Evolutionary conservation across 257 asterid genomes (phyloP).

Genomic region (Parsonsia alboflavescens): DNA sequence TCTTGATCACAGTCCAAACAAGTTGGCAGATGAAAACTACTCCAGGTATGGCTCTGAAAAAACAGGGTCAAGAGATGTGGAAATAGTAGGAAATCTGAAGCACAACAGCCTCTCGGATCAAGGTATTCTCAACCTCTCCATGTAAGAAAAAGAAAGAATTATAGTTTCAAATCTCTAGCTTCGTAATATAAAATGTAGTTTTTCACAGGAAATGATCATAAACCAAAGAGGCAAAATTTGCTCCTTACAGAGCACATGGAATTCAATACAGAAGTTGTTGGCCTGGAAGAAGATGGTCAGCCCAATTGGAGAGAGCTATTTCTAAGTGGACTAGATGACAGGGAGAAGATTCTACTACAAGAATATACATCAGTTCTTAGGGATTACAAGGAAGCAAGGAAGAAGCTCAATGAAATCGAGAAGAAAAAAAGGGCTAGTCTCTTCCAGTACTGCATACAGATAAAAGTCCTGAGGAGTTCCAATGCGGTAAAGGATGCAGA

Average conservation of each 20-base stretch:
- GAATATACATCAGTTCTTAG: slow-evolving; percentile 37
- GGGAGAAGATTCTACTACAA: slow-evolving; percentile 37
- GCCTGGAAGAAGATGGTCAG: slow-evolving; percentile 24
- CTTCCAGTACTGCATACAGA: slow-evolving; percentile 41
- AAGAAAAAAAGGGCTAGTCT: slow-evolving; percentile 42
- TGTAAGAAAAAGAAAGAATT: not conserved
- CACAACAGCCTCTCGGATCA: slow-evolving; percentile 22
- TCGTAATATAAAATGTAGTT: not conserved
- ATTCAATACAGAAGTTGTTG: slow-evolving; percentile 16
- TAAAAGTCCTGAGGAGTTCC: slow-evolving; percentile 38
- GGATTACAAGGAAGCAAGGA: slow-evolving; percentile 40
- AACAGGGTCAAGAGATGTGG: not conserved
- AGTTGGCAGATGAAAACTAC: slow-evolving; percentile 8
- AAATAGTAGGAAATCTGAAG: slow-evolving; percentile 14
- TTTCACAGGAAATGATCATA: slow-evolving; percentile 23
- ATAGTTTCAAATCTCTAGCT: not conserved
- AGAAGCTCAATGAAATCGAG: slow-evolving; percentile 43
- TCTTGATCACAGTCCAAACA: not conserved
- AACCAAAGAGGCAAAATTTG: slow-evolving; percentile 17
- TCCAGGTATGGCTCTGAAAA: not conserved
- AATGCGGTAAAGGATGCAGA: slow-evolving; percentile 43
- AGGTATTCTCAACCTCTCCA: slow-evolving; percentile 21
- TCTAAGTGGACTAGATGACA: slow-evolving; percentile 37
- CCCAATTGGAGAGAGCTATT: slow-evolving; percentile 46
- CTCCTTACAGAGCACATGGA: slow-evolving; percentile 10